A percentile compares a stretch with the other conserved stretches of the same genome.
phyloP scores from a whole-genome alignment of 2,329 filamentous ascomycete species.

The Fusarium stilboides region DNA sequence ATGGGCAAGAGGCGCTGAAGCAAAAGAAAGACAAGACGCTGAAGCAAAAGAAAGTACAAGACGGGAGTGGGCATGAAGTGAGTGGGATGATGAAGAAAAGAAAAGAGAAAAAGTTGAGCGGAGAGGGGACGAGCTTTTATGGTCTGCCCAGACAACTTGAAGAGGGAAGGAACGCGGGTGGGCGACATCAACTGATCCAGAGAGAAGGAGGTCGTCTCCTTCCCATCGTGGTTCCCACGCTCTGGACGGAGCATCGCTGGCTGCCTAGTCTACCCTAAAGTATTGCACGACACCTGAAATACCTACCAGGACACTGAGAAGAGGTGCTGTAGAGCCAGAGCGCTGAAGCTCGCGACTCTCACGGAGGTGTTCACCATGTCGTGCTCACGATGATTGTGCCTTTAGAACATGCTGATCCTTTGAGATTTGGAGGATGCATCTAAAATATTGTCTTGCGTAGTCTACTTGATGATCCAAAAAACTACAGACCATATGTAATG shows the following conservation, averaged over 20 bases:
- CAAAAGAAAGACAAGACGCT: too few relatives aligned
- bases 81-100: conserved; percentile 3
- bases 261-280: background rate
- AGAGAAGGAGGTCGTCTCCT: conserved; percentile 1
- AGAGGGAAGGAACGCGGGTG: conserved; percentile 9
- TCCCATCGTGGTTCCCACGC: background rate
- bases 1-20: background rate
- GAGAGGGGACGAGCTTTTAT: conserved; percentile 1
- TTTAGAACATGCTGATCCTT: too few relatives aligned
- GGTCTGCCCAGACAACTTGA: background rate
- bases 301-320: too few relatives aligned
- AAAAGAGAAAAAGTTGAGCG: background rate
- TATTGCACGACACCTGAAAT: too few relatives aligned
- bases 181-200: background rate
- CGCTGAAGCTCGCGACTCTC: too few relatives aligned
- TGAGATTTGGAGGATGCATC: background rate
- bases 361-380: too few relatives aligned
- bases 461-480: background rate
- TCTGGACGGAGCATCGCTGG: background rate
- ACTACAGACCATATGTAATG: background rate
- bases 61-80: conserved; percentile 8
- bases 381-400: too few relatives aligned
- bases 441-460: background rate
- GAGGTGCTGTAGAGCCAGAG: too few relatives aligned
- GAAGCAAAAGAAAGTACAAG: background rate